Base-by-base conservation (phyloP, 192 early-diverging fungal species). In the Dissophora globulifera region DNA sequence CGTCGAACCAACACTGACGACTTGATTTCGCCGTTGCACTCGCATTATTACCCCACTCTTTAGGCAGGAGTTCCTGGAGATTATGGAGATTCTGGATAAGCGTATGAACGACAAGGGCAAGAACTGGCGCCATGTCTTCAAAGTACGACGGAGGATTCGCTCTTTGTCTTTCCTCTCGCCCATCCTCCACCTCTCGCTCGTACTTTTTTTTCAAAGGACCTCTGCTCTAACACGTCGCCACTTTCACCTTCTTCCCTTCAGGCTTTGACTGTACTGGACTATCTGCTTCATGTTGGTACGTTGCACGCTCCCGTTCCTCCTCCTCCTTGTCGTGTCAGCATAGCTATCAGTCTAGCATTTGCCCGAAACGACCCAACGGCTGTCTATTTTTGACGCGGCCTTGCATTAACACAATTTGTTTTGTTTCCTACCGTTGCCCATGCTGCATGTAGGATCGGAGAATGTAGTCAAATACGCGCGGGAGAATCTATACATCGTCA, bases 31-130 rank as follows among this genome's bases (percentile, higher is more conserved):
- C n/a, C n/a, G n/a, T n/a, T n/a, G n/a, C n/a, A n/a, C n/a, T 22
- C 17, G 55, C 38, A 13, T 40, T 40, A 40, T n/a, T 40, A 40
- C 7, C 23, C 16, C 16, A n/a, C 29, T 45, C 42, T 11, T 7
- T 40, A 92, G 96, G 48, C 89, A 90, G 45, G 93, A 95, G 49
- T 97, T 96, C 86, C 48, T 94, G 54, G 96, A 95, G 61, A 93
- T 99, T 50, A 98, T 99, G 96, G 94, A 97, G 69, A 96, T 99
- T 80, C 69, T 99, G 32, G 96, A 99, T 72, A 98, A 97, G 84
- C 87, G 96, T 8, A 82, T 99, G 74, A 97, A 98, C 69, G 97
- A 99, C 82, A 91, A 91, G 67, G 97, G 97, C 45, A 96, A 95
- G 82, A 91, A 96, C 83, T 99, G 97, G 97, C 84, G 96, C 55